Conservation (phyloP, 352 stramenopile species). For the Phytophthora pisi region DNA sequence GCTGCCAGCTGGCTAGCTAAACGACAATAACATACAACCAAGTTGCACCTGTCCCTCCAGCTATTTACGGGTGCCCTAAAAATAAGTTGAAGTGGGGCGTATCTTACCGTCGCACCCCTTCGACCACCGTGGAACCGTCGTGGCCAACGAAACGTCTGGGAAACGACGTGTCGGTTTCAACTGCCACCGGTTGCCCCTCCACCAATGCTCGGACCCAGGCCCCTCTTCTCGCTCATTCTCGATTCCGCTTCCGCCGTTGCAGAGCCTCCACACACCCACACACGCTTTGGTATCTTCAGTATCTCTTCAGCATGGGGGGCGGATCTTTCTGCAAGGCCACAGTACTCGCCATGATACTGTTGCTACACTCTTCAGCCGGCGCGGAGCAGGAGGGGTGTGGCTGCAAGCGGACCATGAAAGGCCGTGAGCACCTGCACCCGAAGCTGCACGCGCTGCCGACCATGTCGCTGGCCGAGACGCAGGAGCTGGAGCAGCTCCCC, state of each 20-base stretch:
- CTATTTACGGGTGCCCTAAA: background rate
- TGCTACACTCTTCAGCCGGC: conserved; percentile 10
- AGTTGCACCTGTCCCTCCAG: background rate
- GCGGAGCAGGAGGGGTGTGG: conserved; percentile 36
- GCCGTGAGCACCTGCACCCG: conserved; percentile 71
- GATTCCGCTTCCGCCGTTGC: conserved; percentile 31
- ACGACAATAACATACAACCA: conserved; percentile 2
- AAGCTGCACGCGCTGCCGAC: conserved; percentile 45
- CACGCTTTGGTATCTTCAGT: conserved; percentile 7
- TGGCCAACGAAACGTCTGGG: conserved; percentile 31
- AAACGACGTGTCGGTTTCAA: conserved; percentile 24
- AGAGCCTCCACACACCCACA: background rate
- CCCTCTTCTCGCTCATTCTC: conserved; percentile 17
- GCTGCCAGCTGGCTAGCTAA: background rate
- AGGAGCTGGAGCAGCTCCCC: conserved; percentile 50
- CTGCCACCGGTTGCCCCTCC: conserved; percentile 6
- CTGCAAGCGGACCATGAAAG: conserved; percentile 79
- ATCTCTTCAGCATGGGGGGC: conserved; percentile 14
- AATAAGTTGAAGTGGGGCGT: conserved; percentile 15
- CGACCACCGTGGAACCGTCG: conserved; percentile 10
- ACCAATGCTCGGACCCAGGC: background rate
- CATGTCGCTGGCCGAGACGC: conserved; percentile 44
- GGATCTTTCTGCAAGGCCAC: conserved; percentile 17
- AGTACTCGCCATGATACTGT: conserved; percentile 14
- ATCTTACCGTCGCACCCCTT: conserved; percentile 29